Conservation (phyloP, 2,329 filamentous ascomycete genomes). For the Fusarium torreyae region DNA sequence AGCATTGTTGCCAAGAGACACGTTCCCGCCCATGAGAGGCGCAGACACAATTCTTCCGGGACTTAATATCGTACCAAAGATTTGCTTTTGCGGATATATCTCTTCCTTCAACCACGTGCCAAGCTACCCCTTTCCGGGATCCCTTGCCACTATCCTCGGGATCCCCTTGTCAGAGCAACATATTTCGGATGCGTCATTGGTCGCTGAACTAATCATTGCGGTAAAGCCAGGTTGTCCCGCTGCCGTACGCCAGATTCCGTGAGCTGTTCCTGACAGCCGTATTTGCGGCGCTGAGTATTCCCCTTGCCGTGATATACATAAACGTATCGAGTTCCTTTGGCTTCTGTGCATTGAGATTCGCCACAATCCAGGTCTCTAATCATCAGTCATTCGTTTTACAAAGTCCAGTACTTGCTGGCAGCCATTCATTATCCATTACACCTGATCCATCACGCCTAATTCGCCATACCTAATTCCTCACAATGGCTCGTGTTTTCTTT, state of each 20-base stretch:
- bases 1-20: background rate
- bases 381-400: slow-evolving; percentile 7
- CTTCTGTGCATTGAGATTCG: background rate
- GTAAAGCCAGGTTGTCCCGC: too few relatives aligned
- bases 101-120: background rate
- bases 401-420: slow-evolving; percentile 8
- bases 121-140: slow-evolving; percentile 24
- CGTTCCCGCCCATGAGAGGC: background rate
- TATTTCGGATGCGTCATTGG: too few relatives aligned
- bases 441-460: background rate
- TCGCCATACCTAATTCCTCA: background rate
- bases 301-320: slow-evolving; percentile 2
- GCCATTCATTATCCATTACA: slow-evolving; percentile 3
- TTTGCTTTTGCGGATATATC: background rate
- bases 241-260: background rate
- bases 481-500: slow-evolving; percentile 29
- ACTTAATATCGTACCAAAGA: background rate
- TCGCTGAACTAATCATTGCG: too few relatives aligned
- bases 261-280: background rate
- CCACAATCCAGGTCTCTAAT: background rate
- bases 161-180: background rate
- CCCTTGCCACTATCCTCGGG: background rate
- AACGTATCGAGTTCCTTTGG: background rate
- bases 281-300: too few relatives aligned
- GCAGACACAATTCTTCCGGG: background rate